These are phyloP conservation scores for Penicillium cinerascens DNA, from an alignment of 495 filamentous ascomycete species.

Conservation along the genomic window DNA sequence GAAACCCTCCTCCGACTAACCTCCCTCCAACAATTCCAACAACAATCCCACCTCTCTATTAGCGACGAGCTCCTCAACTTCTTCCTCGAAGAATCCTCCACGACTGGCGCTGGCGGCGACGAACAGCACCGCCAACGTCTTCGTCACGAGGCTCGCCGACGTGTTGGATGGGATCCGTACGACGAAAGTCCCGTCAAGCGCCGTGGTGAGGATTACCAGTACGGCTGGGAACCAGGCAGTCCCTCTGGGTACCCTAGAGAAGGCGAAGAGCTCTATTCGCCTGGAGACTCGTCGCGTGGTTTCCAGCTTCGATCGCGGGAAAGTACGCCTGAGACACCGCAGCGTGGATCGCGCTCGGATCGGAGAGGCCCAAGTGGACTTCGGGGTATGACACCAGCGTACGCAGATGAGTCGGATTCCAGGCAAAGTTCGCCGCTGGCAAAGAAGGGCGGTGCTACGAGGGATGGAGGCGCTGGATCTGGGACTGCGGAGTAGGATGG, in stretches of 20 bases:
- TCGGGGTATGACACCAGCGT: slow-evolving; percentile 26
- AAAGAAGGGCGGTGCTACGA: slow-evolving; percentile 18
- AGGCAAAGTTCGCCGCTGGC: slow-evolving; percentile 28
- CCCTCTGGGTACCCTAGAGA: slow-evolving; percentile 24
- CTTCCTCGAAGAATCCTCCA: slow-evolving; percentile 80
- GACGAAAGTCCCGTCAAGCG: slow-evolving; percentile 66
- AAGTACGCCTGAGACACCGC: slow-evolving; percentile 38
- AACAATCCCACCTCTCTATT: slow-evolving; percentile 86
- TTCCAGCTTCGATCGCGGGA: slow-evolving; percentile 39
- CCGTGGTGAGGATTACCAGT: slow-evolving; percentile 60
- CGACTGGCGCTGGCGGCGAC: slow-evolving; percentile 68
- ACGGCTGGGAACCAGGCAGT: slow-evolving; percentile 30
- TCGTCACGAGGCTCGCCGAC: slow-evolving; percentile 66
- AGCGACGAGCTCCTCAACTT: slow-evolving; percentile 94
- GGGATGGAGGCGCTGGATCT: slow-evolving; percentile 8
- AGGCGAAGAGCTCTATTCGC: slow-evolving; percentile 28
- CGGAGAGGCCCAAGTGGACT: slow-evolving; percentile 19
- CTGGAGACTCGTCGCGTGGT: slow-evolving; percentile 24
- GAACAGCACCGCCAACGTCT: slow-evolving; percentile 66
- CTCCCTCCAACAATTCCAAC: slow-evolving; percentile 94
- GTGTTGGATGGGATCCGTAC: slow-evolving; percentile 90
- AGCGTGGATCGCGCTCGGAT: slow-evolving; percentile 17
- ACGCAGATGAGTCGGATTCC: slow-evolving; percentile 13
- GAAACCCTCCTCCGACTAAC: slow-evolving; percentile 92
- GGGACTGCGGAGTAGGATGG: slow-evolving; percentile 10